phyloP scores from a whole-genome alignment of 176 grass and related monocot species.

The Puya raimondii region DNA sequence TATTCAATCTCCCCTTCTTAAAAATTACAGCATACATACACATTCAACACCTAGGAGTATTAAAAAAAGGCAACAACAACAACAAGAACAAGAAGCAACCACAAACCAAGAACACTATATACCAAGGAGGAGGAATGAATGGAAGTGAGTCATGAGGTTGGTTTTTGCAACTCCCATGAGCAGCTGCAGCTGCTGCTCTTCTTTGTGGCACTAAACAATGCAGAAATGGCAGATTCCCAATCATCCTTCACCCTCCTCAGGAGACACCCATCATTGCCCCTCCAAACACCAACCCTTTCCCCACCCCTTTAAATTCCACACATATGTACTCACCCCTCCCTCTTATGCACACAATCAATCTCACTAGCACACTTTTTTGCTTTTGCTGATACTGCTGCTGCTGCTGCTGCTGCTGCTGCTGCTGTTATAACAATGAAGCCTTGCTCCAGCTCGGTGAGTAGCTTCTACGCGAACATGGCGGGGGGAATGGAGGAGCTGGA shows the following conservation, averaged over 20 bases:
- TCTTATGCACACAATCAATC: conserved; percentile 18
- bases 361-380: background rate
- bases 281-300: background rate
- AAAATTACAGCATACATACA: background rate
- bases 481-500: conserved; percentile 69
- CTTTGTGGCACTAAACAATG: conserved; percentile 19
- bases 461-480: conserved; percentile 71
- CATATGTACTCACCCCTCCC: conserved; percentile 11
- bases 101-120: background rate
- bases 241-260: conserved; percentile 54
- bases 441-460: conserved; percentile 32
- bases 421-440: conserved; percentile 17
- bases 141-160: conserved; percentile 33
- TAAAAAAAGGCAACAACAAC: conserved; percentile 2
- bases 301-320: conserved; percentile 19
- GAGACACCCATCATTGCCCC: conserved; percentile 68
- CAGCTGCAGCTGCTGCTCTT: background rate
- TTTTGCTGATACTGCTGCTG: background rate
- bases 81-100: background rate
- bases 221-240: conserved; percentile 34
- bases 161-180: conserved; percentile 30
- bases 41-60: conserved; percentile 4
- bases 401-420: background rate
- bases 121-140: conserved; percentile 16
- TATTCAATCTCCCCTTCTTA: background rate